phyloP scores from a whole-genome alignment of 106 monocot species.

The Dendrobium catenatum region DNA sequence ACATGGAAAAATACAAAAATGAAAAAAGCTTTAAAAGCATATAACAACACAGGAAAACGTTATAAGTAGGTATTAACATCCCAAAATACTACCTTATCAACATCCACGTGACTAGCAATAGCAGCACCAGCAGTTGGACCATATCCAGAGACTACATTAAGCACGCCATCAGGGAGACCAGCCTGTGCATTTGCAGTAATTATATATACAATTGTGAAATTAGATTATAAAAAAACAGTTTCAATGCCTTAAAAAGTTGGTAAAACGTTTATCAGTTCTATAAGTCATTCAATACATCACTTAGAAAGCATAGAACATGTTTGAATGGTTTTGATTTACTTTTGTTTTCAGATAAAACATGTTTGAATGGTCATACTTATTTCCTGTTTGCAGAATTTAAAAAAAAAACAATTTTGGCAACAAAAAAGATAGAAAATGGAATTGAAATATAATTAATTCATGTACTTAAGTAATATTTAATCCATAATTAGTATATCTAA shows the following conservation, averaged over 20 bases:
- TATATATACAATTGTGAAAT: background rate
- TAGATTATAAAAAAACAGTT: background rate
- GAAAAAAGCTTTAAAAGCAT: background rate
- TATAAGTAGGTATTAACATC: background rate
- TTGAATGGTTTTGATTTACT: background rate
- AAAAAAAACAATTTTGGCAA: background rate
- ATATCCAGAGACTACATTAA: conserved; percentile 63
- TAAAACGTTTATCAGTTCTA: background rate
- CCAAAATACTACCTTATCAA: conserved; percentile 52
- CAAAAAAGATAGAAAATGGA: background rate
- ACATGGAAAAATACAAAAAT: background rate
- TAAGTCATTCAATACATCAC: background rate
- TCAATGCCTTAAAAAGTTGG: background rate
- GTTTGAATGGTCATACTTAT: background rate
- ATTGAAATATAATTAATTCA: background rate
- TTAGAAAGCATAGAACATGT: no score
- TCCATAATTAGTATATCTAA: background rate
- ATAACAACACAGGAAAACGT: background rate
- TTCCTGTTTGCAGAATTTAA: background rate
- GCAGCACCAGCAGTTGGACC: conserved; percentile 68
- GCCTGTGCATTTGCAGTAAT: conserved; percentile 17
- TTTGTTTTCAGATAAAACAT: background rate
- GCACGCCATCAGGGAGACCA: conserved; percentile 50
- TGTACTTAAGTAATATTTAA: background rate
- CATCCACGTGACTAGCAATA: conserved; percentile 71